These are phyloP conservation scores for Beauveria brongniartii DNA, from an alignment of 2,329 filamentous ascomycete genomes.

Conservation along the genomic window DNA sequence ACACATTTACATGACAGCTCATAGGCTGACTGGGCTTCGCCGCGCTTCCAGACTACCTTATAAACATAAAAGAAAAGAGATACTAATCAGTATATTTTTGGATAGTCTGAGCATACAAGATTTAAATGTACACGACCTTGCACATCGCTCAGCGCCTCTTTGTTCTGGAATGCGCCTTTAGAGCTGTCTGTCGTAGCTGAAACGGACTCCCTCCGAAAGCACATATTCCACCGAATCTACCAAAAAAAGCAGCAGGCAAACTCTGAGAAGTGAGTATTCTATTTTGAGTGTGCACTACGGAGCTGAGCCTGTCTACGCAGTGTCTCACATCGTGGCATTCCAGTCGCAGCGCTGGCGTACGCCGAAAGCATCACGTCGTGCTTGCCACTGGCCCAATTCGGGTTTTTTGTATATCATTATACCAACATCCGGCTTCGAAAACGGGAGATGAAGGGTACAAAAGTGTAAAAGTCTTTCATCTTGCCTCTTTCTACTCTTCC, in stretches of 20 bases:
- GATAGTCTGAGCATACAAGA: too few species aligned
- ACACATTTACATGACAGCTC: too few species aligned
- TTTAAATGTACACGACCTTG: too few species aligned
- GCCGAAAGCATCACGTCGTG: not conserved
- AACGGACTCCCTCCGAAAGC: not conserved
- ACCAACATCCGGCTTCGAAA: not conserved
- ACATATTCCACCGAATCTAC: not conserved
- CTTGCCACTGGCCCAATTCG: not conserved
- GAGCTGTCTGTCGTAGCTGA: not conserved
- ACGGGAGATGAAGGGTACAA: too few species aligned
- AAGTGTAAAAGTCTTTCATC: too few species aligned
- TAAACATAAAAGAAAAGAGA: too few species aligned
- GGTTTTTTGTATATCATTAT: not conserved
- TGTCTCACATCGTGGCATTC: constrained; percentile 3
- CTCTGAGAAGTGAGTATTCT: not conserved
- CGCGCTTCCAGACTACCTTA: too few species aligned
- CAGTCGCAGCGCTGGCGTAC: not conserved
- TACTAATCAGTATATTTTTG: too few species aligned
- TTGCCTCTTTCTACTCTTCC: not conserved
- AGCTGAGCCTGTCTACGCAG: not conserved
- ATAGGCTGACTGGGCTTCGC: too few species aligned
- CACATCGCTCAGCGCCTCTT: not conserved
- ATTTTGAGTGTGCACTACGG: not conserved
- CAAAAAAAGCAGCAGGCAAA: not conserved
- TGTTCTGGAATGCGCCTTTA: not conserved